Base-by-base conservation (phyloP, 352 stramenopile species). In the Phytophthora aleatoria region DNA sequence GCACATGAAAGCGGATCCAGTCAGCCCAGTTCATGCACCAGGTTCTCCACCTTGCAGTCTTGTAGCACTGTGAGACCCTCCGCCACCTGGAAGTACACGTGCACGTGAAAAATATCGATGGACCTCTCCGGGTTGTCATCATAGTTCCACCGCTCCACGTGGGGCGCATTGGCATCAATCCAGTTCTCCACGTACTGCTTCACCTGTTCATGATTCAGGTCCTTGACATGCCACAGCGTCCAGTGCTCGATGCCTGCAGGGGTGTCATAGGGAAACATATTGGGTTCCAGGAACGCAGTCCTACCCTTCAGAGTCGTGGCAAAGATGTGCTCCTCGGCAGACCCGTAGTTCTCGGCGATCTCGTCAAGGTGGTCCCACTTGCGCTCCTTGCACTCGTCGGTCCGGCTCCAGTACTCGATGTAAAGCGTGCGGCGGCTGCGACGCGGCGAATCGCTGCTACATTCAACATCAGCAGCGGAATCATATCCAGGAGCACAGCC, bases 181-280 rank as follows among this genome's bases (percentile, higher is more conserved):
- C 87, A 95, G 57, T 81, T 90, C 68, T 94, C 85, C 68, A 95
- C 85, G 66, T 93, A 95, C 69, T 94, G 81, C 61, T 95, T 92
- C 64, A 95, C 87, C 58, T 94, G 81, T 50, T 87, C 74, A 62
- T 94, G 85, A 52, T 70, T 78, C 38, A 95, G 65, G 35, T 95
- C 85, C 47, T 85, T 76, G 12, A 89, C 52, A 65, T 93, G 86
- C 87, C 87, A 95, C 67, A 95, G 61, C 60, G 87, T 95, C 85
- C 85, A 95, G 72, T 95, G 87, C 68, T 94, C 85, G 63, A 95
- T 95, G 69, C 85, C 87, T 83, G 79, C 75, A 58, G 87, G 87
- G 45, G 87, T 95, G 66, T 90, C 74, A 85, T 95, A 95, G 27
- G 87, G 87, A 85, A 95, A 95, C 87, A 95, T 95, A 52, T 95